A percentile compares a stretch with the other conserved stretches of the same genome.
These are phyloP conservation scores for Didymella exigua DNA, from an alignment of 2,329 filamentous ascomycete species.

Conservation along the genomic window DNA sequence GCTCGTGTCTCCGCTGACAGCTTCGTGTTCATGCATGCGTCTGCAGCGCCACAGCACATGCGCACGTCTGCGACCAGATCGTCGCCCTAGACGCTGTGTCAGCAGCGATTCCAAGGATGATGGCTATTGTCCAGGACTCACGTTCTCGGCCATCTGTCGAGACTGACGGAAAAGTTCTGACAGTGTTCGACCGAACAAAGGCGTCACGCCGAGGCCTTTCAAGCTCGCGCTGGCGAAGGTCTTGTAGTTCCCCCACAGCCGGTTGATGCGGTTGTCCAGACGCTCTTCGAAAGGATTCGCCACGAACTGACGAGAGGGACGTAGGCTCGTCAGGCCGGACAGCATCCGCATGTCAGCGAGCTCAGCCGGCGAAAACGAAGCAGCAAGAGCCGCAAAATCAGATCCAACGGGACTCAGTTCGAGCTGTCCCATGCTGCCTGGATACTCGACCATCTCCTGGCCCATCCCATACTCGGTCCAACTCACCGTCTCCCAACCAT, in stretches of 20 bases:
- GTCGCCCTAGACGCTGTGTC: not conserved
- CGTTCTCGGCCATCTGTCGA: constrained; percentile 8
- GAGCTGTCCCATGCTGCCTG: not conserved
- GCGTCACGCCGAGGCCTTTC: not conserved
- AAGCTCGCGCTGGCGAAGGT: not conserved
- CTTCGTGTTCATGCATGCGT: constrained; percentile 1
- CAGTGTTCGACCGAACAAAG: constrained; percentile 1
- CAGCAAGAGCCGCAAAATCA: too few relatives aligned
- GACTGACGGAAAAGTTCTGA: constrained; percentile 4
- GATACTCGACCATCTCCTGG: not conserved
- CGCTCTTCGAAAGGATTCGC: not conserved
- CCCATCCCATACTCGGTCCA: not conserved
- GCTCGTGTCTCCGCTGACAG: not conserved
- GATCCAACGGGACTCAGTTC: not conserved
- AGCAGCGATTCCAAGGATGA: not conserved
- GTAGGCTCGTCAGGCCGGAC: not conserved
- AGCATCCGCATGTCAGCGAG: not conserved
- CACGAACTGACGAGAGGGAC: not conserved
- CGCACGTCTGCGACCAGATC: constrained; percentile 3
- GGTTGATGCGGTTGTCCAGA: constrained; percentile 1
- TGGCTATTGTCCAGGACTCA: not conserved
- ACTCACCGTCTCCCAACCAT: too few relatives aligned
- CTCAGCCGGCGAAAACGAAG: too few relatives aligned
- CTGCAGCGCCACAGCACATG: constrained; percentile 1
- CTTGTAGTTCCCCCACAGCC: constrained; percentile 8